Base-by-base conservation (phyloP, 176 grass and related monocot species). In the Olyra latifolia region DNA sequence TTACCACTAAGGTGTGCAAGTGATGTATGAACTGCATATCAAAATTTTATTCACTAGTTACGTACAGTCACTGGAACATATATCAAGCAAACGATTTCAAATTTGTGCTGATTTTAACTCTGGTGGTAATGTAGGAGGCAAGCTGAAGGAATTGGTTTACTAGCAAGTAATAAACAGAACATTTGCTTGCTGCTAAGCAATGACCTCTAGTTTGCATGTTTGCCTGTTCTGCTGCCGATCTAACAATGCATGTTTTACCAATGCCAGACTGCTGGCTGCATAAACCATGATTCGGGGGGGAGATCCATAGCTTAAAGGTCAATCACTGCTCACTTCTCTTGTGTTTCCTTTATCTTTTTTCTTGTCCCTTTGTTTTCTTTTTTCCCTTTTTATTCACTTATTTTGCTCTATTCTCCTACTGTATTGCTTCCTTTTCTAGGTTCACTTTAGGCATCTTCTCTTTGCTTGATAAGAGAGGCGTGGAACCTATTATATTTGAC, bases 391-490 rank as follows among this genome's bases (percentile, higher is more conserved):
- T 71, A 23, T 85, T 73, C 12, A 41, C 60, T 64, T 28, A 64
- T 85, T 83, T 67, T 83, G 28, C n/a, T 78, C 9, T 89, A 67
- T 85, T 78, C 22, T 78, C 43, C 66, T 91, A 50, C 27, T 86
- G 13, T 63, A 79, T 44, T 38, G 27, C 41, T 66, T 71, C 64
- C 48, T 84, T 82, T 70, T 87, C 24, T 64, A 29, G 39, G 48
- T 62, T 84, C 25, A 66, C 85, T 92, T 78, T 72, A 82, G 76
- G 91, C 89, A 97, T 94, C 91, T 90, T 65, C 14, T 80, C 91
- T 92, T 97, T 97, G 89, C 94, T 94, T 97, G 76, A 60, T 78
- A 28, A 10, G 23, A 53, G 62, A 76, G 93, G 84, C 72, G 65
- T 71, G 66, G 84, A 83, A 66, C 85, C 72, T 82, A 63, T 65